phyloP scores from a whole-genome alignment of 176 grass and related monocot species.

The Carex cristatella region DNA sequence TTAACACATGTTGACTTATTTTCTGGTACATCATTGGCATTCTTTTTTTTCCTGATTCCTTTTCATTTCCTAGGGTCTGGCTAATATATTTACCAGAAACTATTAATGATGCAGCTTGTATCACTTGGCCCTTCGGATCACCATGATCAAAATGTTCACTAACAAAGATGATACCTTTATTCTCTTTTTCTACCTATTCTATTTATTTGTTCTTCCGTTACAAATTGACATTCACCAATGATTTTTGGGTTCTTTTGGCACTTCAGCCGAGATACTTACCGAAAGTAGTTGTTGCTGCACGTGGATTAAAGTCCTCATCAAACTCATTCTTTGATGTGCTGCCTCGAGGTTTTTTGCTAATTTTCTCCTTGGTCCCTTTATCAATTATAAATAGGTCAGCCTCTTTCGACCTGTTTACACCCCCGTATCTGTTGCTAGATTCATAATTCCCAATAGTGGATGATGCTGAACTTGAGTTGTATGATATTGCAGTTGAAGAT shows the following conservation, averaged over 20 bases:
- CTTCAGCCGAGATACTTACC: constrained; percentile 23
- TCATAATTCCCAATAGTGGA: constrained; percentile 33
- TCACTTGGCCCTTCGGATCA: constrained; percentile 10
- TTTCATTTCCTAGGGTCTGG: background rate
- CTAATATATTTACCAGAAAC: background rate
- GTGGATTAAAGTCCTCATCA: constrained; percentile 59
- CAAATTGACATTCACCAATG: background rate
- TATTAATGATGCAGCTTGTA: background rate
- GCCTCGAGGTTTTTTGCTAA: background rate
- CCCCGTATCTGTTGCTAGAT: constrained; percentile 30
- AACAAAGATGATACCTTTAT: background rate
- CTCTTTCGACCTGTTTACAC: constrained; percentile 26
- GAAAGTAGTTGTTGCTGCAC: constrained; percentile 27
- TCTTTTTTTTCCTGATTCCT: background rate
- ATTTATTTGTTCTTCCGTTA: too few relatives aligned
- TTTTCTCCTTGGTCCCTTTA: constrained; percentile 19
- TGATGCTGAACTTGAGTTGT: constrained; percentile 37
- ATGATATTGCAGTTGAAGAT: constrained; percentile 49
- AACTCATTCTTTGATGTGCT: constrained; percentile 20
- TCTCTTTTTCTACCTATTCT: too few relatives aligned
- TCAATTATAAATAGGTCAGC: constrained; percentile 16
- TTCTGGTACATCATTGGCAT: background rate
- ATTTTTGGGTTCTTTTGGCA: background rate
- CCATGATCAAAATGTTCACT: background rate
- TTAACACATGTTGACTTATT: background rate